These are phyloP conservation scores for Primulina tabacum DNA, from an alignment of 257 asterid genomes.

Conservation along the genomic window DNA sequence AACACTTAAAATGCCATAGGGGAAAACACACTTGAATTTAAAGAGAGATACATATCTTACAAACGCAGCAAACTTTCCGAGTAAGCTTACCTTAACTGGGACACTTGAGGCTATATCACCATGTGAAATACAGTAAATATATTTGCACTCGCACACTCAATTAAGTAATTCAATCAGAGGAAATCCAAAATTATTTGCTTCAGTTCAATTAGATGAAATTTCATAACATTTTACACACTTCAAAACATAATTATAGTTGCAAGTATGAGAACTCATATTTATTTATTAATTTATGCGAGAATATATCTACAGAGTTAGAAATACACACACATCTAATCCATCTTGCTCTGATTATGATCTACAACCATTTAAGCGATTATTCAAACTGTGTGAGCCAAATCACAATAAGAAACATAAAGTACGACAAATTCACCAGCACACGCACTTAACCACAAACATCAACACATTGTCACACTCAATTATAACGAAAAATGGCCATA, in stretches of 20 bases:
- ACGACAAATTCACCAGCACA: neutral
- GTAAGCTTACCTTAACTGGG: too few species aligned
- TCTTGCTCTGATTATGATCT: neutral
- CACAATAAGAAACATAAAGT: neutral
- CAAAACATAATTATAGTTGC: neutral
- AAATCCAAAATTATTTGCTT: neutral
- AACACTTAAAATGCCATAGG: slow-evolving; percentile 6
- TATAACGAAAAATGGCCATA: neutral
- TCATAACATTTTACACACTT: neutral
- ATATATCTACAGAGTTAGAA: neutral
- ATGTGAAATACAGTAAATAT: neutral
- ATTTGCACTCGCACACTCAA: neutral
- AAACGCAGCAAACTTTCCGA: neutral
- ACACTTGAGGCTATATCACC: too few species aligned
- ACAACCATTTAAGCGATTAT: slow-evolving; percentile 2
- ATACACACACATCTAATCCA: slow-evolving; percentile 8
- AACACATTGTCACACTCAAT: neutral
- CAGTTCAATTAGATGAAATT: neutral
- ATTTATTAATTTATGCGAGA: neutral
- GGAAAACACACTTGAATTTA: neutral
- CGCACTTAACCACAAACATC: slow-evolving; percentile 2
- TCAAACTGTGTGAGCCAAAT: neutral
- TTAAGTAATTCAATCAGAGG: neutral
- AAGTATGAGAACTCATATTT: neutral
- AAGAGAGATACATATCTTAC: neutral